Percentiles rank a stretch among this genome's conserved stretches.
Conservation (phyloP, 352 stramenopile genomes). For the Pythium aristosporum region DNA sequence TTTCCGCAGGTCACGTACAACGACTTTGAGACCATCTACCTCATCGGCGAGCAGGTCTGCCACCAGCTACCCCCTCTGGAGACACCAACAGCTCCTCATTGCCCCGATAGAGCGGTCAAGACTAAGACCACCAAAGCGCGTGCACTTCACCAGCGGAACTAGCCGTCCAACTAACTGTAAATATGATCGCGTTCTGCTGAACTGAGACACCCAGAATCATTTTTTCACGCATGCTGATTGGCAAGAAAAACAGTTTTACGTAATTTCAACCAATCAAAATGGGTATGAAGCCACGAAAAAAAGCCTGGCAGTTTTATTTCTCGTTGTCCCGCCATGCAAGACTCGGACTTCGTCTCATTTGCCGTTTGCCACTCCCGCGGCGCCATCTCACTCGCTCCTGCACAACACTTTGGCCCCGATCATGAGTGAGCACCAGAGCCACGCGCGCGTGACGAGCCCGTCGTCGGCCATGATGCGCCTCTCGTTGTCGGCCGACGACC, state of each 20-base stretch:
- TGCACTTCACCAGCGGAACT: too few species aligned
- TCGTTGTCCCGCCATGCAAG: neutral
- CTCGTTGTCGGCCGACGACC: conserved; percentile 18
- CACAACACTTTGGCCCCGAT: neutral
- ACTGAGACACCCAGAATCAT: neutral
- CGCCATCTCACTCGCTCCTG: neutral
- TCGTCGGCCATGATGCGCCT: conserved; percentile 21
- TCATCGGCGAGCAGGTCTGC: conserved; percentile 37
- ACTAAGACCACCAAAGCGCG: neutral
- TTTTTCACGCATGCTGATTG: conserved; percentile 6
- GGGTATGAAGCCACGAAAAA: neutral
- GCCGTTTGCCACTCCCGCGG: neutral
- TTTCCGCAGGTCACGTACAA: conserved; percentile 55
- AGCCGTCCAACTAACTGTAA: neutral
- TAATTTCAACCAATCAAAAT: conserved; percentile 17
- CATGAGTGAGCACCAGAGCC: conserved; percentile 14
- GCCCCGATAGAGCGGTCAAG: neutral
- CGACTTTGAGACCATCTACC: conserved; percentile 64
- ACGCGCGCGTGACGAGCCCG: conserved; percentile 11
- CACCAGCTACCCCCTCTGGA: neutral
- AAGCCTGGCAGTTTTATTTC: conserved; percentile 20
- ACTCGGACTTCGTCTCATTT: neutral
- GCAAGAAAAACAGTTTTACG: neutral
- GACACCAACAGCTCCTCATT: neutral
- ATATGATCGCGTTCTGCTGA: neutral